These are phyloP conservation scores for Paramecium sonneborni DNA, from an alignment of 73 alveolate genomes.

Conservation along the genomic window DNA sequence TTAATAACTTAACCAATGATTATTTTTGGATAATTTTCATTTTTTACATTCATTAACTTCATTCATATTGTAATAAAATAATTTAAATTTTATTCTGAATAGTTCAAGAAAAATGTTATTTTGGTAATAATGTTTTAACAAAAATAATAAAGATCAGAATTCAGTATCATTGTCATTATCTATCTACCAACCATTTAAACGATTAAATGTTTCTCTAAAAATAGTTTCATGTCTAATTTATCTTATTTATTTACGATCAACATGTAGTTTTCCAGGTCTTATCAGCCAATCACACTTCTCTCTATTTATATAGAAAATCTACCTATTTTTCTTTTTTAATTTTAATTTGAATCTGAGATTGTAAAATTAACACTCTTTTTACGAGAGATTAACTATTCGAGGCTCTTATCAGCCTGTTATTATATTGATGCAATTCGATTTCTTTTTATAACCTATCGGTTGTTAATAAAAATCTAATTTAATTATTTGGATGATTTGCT, in stretches of 20 bases:
- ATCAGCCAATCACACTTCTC: background rate
- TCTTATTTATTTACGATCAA: background rate
- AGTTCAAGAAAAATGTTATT: no score
- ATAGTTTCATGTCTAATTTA: conserved; percentile 7
- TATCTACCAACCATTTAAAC: conserved; percentile 12
- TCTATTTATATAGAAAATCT: background rate
- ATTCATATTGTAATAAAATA: no score
- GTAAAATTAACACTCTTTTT: background rate
- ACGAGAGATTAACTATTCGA: background rate
- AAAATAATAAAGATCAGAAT: background rate
- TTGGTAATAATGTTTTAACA: no score
- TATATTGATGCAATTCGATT: background rate
- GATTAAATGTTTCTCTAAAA: background rate
- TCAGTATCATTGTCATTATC: background rate
- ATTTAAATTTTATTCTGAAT: no score
- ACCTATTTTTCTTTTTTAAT: background rate
- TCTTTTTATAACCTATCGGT: background rate
- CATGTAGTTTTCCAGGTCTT: background rate
- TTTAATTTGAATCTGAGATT: background rate
- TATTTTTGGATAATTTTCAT: no score
- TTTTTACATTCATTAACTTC: no score
- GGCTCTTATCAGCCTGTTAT: background rate
- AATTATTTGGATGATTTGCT: background rate
- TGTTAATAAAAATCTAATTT: background rate
- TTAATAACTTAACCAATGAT: no score